A percentile compares a stretch with the other conserved stretches of the same genome.
These are phyloP conservation scores for Trichoderma harzianum DNA, from an alignment of 2,329 filamentous ascomycete genomes.

Conservation along the genomic window DNA sequence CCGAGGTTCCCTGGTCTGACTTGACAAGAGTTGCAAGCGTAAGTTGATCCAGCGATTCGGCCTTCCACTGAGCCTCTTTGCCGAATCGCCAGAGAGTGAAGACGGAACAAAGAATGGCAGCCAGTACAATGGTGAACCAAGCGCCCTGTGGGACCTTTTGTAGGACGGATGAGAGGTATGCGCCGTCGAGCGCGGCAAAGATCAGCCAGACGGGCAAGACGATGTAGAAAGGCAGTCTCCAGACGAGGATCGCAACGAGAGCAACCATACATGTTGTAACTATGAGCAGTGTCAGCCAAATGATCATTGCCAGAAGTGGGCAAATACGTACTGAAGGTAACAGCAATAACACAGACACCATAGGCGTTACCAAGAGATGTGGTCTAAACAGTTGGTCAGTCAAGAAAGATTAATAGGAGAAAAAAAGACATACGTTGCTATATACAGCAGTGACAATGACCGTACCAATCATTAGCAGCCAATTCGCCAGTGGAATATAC, in stretches of 20 bases:
- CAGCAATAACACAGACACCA: constrained; percentile 75
- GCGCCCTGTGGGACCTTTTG: constrained; percentile 72
- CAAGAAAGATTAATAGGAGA: neutral
- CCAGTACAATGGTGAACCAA: constrained; percentile 71
- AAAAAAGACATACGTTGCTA: constrained; percentile 53
- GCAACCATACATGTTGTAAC: constrained; percentile 72
- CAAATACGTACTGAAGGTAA: constrained; percentile 55
- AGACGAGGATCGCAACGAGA: constrained; percentile 68
- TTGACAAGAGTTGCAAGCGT: neutral
- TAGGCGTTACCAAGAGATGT: constrained; percentile 71
- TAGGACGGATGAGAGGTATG: constrained; percentile 66
- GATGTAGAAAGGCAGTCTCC: constrained; percentile 59
- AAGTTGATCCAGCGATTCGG: constrained; percentile 62
- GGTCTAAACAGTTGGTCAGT: constrained; percentile 38
- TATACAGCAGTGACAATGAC: constrained; percentile 73
- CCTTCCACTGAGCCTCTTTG: constrained; percentile 72
- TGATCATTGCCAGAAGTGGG: neutral
- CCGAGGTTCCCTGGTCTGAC: neutral
- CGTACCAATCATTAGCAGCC: constrained; percentile 72
- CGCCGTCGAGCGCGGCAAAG: constrained; percentile 64
- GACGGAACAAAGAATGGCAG: constrained; percentile 57
- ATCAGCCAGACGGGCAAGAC: constrained; percentile 60
- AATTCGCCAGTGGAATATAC: constrained; percentile 73
- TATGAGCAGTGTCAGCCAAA: neutral
- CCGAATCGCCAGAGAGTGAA: constrained; percentile 77